phyloP scores from a whole-genome alignment of 768 basidiomycete species.

The Mycena belliarum region DNA sequence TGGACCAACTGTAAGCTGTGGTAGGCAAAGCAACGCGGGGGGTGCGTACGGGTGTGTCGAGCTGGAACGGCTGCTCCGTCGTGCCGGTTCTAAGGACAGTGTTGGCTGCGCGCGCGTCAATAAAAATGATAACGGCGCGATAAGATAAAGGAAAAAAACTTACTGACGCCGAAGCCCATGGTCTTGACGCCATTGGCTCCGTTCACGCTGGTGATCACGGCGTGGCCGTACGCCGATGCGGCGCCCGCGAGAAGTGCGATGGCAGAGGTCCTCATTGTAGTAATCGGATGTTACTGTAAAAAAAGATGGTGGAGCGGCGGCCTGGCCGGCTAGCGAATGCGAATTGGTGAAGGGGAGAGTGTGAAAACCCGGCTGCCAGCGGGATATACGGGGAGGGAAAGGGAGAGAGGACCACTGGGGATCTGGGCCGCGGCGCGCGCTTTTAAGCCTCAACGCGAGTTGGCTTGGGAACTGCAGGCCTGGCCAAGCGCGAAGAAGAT shows the following conservation, averaged over 20 bases:
- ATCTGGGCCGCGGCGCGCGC: neutral
- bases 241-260: slow-evolving; percentile 15
- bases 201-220: slow-evolving; percentile 24
- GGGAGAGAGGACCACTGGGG: neutral
- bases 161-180: slow-evolving; percentile 27
- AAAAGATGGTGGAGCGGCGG: slow-evolving; percentile 10
- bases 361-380: slow-evolving; percentile 10
- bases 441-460: neutral
- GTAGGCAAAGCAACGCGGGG: too few relatives aligned
- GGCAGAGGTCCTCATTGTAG: slow-evolving; percentile 20
- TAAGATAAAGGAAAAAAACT: neutral
- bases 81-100: slow-evolving; percentile 27
- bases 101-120: slow-evolving; percentile 2
- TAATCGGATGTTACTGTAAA: neutral
- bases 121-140: too few relatives aligned
- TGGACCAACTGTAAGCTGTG: too few relatives aligned
- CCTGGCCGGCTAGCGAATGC: slow-evolving; percentile 10
- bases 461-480: slow-evolving; percentile 9
- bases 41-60: slow-evolving; percentile 22
- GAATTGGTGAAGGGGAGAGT: neutral
- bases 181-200: slow-evolving; percentile 30
- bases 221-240: slow-evolving; percentile 26
- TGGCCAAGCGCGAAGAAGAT: too few relatives aligned
- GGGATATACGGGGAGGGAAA: slow-evolving; percentile 3
- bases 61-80: slow-evolving; percentile 29